A percentile compares a stretch with the other conserved stretches of the same genome.
phyloP scores from a whole-genome alignment of 257 asterid genomes.

The Fraxinus pennsylvanica region DNA sequence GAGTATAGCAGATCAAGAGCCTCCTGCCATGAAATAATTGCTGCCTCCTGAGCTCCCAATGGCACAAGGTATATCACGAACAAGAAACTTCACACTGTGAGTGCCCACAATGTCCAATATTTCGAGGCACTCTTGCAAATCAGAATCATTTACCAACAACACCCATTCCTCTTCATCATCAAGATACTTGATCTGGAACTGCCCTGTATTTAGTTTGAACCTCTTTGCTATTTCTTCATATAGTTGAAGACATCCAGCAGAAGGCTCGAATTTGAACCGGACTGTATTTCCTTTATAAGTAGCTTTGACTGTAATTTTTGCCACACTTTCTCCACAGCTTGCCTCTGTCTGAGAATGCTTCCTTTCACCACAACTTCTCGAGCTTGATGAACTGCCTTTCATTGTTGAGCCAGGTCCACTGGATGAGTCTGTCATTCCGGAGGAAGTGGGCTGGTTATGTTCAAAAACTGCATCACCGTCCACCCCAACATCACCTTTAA shows the following conservation, averaged over 20 bases:
- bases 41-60: slow-evolving; percentile 55
- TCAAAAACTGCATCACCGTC: slow-evolving; percentile 35
- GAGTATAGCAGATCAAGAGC: slow-evolving; percentile 7
- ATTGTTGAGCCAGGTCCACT: slow-evolving; percentile 39
- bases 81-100: slow-evolving; percentile 47
- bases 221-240: slow-evolving; percentile 67
- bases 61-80: slow-evolving; percentile 36
- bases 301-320: slow-evolving; percentile 58
- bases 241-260: slow-evolving; percentile 47
- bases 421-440: slow-evolving; percentile 54
- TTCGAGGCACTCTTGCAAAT: slow-evolving; percentile 65
- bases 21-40: slow-evolving; percentile 26
- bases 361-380: slow-evolving; percentile 35
- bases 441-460: slow-evolving; percentile 39
- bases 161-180: slow-evolving; percentile 88
- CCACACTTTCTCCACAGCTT: slow-evolving; percentile 31
- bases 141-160: slow-evolving; percentile 68
- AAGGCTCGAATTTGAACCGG: slow-evolving; percentile 60
- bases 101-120: slow-evolving; percentile 49
- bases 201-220: slow-evolving; percentile 49
- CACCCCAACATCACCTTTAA: slow-evolving; percentile 9
- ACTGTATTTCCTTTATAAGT: slow-evolving; percentile 53
- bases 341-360: slow-evolving; percentile 22
- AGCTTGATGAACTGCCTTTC: slow-evolving; percentile 51
- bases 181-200: slow-evolving; percentile 65